Evolutionary conservation across 768 basidiomycete genomes (phyloP).

Genomic region (Hortiboletus flavorubellus): DNA sequence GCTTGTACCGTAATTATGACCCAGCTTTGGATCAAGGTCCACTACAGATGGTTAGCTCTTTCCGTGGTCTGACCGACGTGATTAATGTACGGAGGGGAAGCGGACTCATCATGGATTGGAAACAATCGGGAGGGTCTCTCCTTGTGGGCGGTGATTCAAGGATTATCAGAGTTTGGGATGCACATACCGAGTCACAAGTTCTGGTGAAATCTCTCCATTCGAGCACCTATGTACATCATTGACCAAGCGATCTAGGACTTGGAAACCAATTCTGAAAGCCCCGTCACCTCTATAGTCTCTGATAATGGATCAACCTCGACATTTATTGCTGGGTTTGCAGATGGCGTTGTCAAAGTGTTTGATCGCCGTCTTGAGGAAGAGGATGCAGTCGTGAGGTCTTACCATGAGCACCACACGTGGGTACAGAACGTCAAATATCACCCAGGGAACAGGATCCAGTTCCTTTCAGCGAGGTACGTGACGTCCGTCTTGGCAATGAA

Average conservation of each 20-base stretch:
- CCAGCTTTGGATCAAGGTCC: conserved; percentile 63
- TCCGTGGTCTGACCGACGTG: conserved; percentile 81
- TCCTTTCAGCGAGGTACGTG: conserved; percentile 82
- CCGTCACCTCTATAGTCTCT: conserved; percentile 80
- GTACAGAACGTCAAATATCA: conserved; percentile 89
- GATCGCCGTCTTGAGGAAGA: conserved; percentile 86
- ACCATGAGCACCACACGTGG: conserved; percentile 80
- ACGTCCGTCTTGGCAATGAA: background rate
- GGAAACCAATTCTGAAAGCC: conserved; percentile 85
- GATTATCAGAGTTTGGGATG: conserved; percentile 92
- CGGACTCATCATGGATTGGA: conserved; percentile 92
- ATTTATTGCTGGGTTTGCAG: conserved; percentile 89
- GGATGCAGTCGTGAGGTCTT: conserved; percentile 76
- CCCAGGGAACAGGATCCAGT: conserved; percentile 59
- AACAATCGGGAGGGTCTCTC: conserved; percentile 78
- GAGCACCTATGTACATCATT: background rate
- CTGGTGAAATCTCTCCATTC: conserved; percentile 45
- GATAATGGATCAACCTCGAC: conserved; percentile 74
- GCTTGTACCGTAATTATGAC: conserved; percentile 92
- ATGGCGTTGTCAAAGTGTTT: conserved; percentile 86
- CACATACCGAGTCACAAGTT: conserved; percentile 77
- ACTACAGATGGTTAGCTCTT: conserved; percentile 90
- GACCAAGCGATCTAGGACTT: conserved; percentile 57
- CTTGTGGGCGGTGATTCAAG: conserved; percentile 91
- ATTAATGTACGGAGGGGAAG: conserved; percentile 70